A percentile compares a stretch with the other conserved stretches of the same genome.
phyloP scores from a whole-genome alignment of 208 protist species.

The Novymonas esmeraldas region DNA sequence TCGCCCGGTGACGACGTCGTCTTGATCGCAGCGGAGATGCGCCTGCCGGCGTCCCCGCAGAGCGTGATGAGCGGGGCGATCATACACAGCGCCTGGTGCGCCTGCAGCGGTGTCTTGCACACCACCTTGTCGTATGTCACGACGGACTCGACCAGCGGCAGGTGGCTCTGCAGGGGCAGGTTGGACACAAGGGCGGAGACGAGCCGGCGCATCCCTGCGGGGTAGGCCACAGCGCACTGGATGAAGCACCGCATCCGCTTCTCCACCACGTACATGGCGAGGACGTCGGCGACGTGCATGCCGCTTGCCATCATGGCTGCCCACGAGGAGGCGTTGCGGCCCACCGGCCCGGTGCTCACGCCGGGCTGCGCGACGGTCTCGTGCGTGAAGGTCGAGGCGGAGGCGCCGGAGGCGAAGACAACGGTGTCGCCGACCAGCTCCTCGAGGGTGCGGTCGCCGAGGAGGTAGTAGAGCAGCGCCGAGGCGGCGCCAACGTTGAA shows the following conservation, averaged over 20 bases:
- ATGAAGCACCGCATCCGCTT: slow-evolving; percentile 57
- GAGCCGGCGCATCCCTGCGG: slow-evolving; percentile 49
- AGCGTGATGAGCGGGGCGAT: slow-evolving; percentile 64
- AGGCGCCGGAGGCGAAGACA: slow-evolving; percentile 32
- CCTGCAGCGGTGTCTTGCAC: slow-evolving; percentile 62
- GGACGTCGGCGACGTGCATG: slow-evolving; percentile 43
- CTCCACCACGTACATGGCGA: slow-evolving; percentile 41
- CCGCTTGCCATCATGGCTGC: slow-evolving; percentile 47
- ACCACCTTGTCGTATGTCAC: slow-evolving; percentile 49
- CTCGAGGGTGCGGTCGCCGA: slow-evolving; percentile 32
- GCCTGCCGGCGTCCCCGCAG: slow-evolving; percentile 41
- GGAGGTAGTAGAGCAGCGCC: slow-evolving; percentile 47
- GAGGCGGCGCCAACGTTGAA: slow-evolving; percentile 41
- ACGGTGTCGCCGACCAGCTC: slow-evolving; percentile 35
- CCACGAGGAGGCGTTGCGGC: slow-evolving; percentile 39
- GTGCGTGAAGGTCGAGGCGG: slow-evolving; percentile 33
- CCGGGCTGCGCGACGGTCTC: slow-evolving; percentile 17
- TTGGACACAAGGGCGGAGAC: slow-evolving; percentile 49
- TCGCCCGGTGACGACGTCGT: neutral
- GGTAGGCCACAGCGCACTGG: slow-evolving; percentile 29
- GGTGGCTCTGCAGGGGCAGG: slow-evolving; percentile 49
- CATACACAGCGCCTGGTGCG: slow-evolving; percentile 37
- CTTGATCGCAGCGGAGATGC: slow-evolving; percentile 24
- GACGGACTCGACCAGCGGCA: slow-evolving; percentile 81
- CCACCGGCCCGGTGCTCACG: slow-evolving; percentile 8